Evolutionary conservation across 805 yeast species (phyloP).

Genomic region (Clavispora carvajalis): DNA sequence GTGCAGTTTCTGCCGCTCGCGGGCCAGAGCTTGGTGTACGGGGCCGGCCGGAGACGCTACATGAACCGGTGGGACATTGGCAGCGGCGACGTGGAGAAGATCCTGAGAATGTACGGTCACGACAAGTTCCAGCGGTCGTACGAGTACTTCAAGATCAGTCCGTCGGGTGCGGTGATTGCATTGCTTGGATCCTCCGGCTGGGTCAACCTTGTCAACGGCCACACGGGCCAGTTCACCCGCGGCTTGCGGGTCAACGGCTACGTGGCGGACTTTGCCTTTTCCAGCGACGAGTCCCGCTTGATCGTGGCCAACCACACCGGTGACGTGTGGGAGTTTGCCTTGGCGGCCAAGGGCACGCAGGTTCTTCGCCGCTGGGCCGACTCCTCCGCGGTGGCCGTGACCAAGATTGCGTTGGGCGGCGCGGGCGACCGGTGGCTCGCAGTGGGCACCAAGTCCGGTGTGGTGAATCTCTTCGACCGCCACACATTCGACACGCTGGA

Average conservation of each 20-base stretch:
- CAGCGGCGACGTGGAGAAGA: conserved; percentile 71
- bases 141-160: conserved; percentile 78
- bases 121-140: conserved; percentile 78
- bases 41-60: conserved; percentile 88
- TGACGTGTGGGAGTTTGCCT: conserved; percentile 80
- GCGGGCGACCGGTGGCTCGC: conserved; percentile 75
- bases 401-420: conserved; percentile 71
- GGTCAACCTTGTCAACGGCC: conserved; percentile 73
- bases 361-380: conserved; percentile 75
- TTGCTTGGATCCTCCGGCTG: conserved; percentile 85
- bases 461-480: conserved; percentile 81
- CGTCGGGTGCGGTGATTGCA: conserved; percentile 67
- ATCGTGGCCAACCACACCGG: conserved; percentile 70
- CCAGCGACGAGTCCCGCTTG: conserved; percentile 37
- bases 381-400: conserved; percentile 78
- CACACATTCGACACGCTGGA: conserved; percentile 10
- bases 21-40: conserved; percentile 51
- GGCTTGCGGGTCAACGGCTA: conserved; percentile 90
- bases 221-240: conserved; percentile 78
- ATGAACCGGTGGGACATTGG: conserved; percentile 87
- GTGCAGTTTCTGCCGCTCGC: conserved; percentile 52
- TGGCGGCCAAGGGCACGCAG: conserved; percentile 10
- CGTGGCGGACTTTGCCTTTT: conserved; percentile 74
- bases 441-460: conserved; percentile 82
- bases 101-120: conserved; percentile 87